Base-by-base conservation (phyloP, 768 basidiomycete species). In the Scleroderma citrinum region DNA sequence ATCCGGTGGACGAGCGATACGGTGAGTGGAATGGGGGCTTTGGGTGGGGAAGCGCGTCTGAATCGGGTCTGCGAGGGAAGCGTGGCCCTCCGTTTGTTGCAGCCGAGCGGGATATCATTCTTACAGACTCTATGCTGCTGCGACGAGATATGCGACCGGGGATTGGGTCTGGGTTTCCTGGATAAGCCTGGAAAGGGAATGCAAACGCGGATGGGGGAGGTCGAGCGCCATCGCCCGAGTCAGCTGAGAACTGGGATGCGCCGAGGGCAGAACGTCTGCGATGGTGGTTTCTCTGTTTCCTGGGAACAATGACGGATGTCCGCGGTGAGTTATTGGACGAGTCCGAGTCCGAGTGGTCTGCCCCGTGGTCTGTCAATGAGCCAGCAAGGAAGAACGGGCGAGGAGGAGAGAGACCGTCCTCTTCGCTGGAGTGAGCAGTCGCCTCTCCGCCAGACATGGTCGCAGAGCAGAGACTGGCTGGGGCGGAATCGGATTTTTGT, bases 141-240 rank as follows among this genome's bases (percentile, higher is more conserved):
- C 69, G 70, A 7, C 75, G 69, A 13, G 71, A 69, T 64, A 78
- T 71, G 41, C 76, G 60, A 16, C 67, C 56, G 1, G 70, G 71
- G 13, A 76, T 68, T 0, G 82, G 80, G 58, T 85, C 85, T 8
- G 83, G 80, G 61, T 83, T 85, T 14, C 83, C 82, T 0, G 77
- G 71, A 58, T 85, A 75, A 0, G 77, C 74, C 59, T 83, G 78
- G 71, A 81, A 83, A 13, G 82, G 82, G 54, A 56, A 71, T 14
- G 55, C 30, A 51, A 68, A 77, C 1, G 74, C 56, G 0, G 73
- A 74, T 0, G 76, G 76, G 0, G 74, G 76, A 3, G 69, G 59
- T 19, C 59, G 16, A 12, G 12, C 14, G 23, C 12, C 16, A 13
- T 7, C 31, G 29, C 35, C 61, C 2, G 58, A 44, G 10, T 56